Base-by-base conservation (phyloP, 805 yeast genomes). In the Yamadazyma ubonensis region DNA sequence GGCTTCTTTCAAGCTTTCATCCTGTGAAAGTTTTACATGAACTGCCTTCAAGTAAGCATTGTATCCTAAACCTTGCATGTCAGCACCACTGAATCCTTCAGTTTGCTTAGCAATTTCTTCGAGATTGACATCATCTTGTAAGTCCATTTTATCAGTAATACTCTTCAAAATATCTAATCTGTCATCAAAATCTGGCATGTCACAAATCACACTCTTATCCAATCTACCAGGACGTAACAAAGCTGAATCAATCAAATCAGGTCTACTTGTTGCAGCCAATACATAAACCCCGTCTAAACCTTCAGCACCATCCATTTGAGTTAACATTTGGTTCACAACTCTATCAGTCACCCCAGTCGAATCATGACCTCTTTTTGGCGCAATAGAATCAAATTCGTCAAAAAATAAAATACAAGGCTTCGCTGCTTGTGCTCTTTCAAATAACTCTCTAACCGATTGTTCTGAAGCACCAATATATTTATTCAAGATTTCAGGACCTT, bases 231-330 rank as follows among this genome's bases (percentile, higher is more conserved):
- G 99, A 61, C 99, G 81, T 43, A 93, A 65, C 41, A 93, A 71
- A 0, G 99, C 99, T 2, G 96, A 83, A 59, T 93, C 99, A 48
- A 93, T 90, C 50, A 93, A 72, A 55, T 93, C 99, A 0, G 99
- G 99, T 52, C 99, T 74, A 52, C 93, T 82, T 0, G 98, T 93
- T 1, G 98, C 99, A 0, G 98, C 98, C 18, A 93, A 70, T 0
- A 93, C 96, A 57, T 93, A 91, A 2, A 93, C 98, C 3, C 98
- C 97, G 53, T 90, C 97, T 20, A 90, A 69, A 0, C 98, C 97
- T 60, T 93, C 98, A 0, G 98, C 98, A 66, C 99, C 99, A 61
- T 93, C 99, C 96, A 93, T 90, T 58, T 93, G 97, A 0, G 99
- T 93, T 53, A 93, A 75, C 79, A 93, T 78, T 58, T 93, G 99